Evolutionary conservation across 2,329 filamentous ascomycete genomes (phyloP).

Genomic region (Aspergillus thermomutatus): DNA sequence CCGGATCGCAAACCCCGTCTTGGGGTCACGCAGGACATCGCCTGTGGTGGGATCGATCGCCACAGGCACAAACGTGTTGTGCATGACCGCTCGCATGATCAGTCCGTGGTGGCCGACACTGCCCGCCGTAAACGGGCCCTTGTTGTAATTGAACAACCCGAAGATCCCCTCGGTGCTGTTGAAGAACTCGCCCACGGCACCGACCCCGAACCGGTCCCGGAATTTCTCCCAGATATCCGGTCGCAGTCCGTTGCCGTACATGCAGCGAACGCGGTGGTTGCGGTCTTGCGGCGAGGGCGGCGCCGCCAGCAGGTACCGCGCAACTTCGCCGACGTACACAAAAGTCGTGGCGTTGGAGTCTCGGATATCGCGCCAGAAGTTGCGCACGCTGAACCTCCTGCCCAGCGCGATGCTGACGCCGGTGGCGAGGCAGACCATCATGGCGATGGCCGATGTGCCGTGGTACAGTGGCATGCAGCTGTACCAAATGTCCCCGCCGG

Average conservation of each 20-base stretch:
- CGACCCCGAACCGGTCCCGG: constrained; percentile 51
- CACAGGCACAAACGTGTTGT: constrained; percentile 62
- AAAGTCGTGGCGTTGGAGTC: constrained; percentile 67
- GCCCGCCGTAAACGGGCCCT: constrained; percentile 60
- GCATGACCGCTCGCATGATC: constrained; percentile 52
- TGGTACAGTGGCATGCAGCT: constrained; percentile 77
- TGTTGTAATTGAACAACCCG: constrained; percentile 56
- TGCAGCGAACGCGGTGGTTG: constrained; percentile 44
- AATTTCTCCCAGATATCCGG: constrained; percentile 51
- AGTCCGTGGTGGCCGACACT: constrained; percentile 70
- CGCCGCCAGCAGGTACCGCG: constrained; percentile 68
- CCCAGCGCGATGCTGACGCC: constrained; percentile 45
- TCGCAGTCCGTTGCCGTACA: constrained; percentile 49
- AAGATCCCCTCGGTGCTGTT: constrained; percentile 73
- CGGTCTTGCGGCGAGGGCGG: constrained; percentile 50
- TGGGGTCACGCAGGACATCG: constrained; percentile 62
- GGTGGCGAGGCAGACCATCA: constrained; percentile 53
- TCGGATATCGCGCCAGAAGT: constrained; percentile 70
- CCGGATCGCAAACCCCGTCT: constrained; percentile 65
- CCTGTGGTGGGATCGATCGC: constrained; percentile 66
- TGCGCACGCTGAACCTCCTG: constrained; percentile 60
- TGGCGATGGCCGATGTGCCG: constrained; percentile 64
- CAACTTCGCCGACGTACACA: constrained; percentile 74
- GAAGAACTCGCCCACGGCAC: constrained; percentile 69
- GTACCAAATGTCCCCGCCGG: constrained; percentile 61